A percentile compares a stretch with the other conserved stretches of the same genome.
Conservation (phyloP, 2,329 filamentous ascomycete species). For the Coniochaeta sp. region DNA sequence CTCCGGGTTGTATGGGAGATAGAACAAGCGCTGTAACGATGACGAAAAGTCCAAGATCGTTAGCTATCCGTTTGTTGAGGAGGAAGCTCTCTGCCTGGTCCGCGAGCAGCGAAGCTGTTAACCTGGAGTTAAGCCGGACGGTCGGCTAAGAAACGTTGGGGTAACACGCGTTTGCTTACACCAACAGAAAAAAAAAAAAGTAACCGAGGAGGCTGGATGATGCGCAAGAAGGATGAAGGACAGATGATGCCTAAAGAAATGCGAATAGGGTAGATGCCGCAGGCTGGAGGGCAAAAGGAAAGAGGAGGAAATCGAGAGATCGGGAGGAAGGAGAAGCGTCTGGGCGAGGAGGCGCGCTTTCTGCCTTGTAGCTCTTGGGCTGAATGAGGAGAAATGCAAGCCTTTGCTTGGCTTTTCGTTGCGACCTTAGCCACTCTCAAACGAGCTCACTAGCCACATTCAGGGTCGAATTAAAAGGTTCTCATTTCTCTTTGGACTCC, state of each 20-base stretch:
- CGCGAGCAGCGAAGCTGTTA: neutral
- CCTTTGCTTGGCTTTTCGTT: slow-evolving; percentile 2
- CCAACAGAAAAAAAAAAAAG: no score
- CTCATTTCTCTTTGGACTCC: neutral
- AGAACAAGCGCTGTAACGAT: neutral
- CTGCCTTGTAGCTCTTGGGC: neutral
- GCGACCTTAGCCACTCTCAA: neutral
- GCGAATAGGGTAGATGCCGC: neutral
- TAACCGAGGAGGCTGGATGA: no score
- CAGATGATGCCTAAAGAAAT: neutral
- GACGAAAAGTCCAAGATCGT: neutral
- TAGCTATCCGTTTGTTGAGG: neutral
- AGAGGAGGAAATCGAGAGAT: neutral
- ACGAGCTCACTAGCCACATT: slow-evolving; percentile 1
- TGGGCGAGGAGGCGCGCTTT: neutral
- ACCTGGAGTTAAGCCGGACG: neutral
- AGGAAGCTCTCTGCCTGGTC: slow-evolving; percentile 1
- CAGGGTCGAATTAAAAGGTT: neutral
- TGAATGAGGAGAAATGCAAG: neutral
- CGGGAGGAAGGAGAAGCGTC: neutral
- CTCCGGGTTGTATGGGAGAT: no score
- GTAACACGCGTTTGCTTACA: neutral
- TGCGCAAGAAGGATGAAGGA: neutral
- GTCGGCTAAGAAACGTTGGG: neutral
- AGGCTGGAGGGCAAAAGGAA: no score